Evolutionary conservation across 148 eudicot genomes (phyloP), one percentile per base, ranked within the genome.

Genomic region (Chenopodium suecicum): DNA sequence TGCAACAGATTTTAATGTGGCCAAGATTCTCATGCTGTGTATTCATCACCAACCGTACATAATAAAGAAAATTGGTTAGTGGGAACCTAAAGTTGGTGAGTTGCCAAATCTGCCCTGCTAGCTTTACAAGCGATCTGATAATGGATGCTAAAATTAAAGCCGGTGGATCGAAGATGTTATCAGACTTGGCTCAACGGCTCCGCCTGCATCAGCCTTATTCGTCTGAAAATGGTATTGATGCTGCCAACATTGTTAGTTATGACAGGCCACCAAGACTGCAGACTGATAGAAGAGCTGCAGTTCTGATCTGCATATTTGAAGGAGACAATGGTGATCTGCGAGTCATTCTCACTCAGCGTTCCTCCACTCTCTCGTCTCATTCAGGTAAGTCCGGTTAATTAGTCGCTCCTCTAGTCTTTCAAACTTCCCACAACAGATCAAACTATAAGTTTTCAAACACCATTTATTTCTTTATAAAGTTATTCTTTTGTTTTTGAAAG

Each of bases 291-390:
- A 88, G 88, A 84, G 94, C 98, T 6, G 94, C 98, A 17, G 98
- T 94, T 77, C 85, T 94, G 83, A 75, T 92, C 79, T 94, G 98
- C 81, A 78, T 94, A 73, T 92, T 89, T 79, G 86, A 91, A 85
- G 92, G 86, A 47, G 79, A 86, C 37, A 60, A 80, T 65, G 89
- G 84, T 31, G 86, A 89, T 58, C 78, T 92, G 25, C 89, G 91
- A 3, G 91, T 92, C 23, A 87, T 88, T 58, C 91, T 86, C 65
- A 91, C 96, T 32, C 79, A 88, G 74, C 86, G 94, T 78, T 87
- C 93, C 54, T 86, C 90, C 4, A 71, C 25, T 41, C 84, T 91
- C 14, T 87, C 90, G 17, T 82, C 93, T 81, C 95, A 92, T 62
- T 87, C 95, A 41, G 93, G 95, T 31, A 31, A 31, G 32, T 31